A percentile compares a stretch with the other conserved stretches of the same genome.
phyloP scores from a whole-genome alignment of 2,329 filamentous ascomycete genomes.

The Helotiales sp. region DNA sequence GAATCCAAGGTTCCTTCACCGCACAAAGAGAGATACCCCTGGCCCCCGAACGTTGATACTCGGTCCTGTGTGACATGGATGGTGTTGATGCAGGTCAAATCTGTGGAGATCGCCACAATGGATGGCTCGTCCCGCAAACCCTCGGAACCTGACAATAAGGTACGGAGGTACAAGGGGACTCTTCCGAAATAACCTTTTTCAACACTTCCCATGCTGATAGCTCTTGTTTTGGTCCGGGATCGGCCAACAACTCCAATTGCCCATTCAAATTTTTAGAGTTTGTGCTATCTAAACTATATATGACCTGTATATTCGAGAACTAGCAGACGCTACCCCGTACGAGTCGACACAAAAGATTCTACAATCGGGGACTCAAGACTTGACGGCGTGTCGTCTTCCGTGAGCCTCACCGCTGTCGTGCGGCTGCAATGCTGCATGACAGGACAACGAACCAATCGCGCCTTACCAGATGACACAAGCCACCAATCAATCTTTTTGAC shows the following conservation, averaged over 20 bases:
- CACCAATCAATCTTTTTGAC: not conserved
- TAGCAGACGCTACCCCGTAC: not conserved
- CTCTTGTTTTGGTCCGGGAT: not conserved
- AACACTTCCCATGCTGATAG: not conserved
- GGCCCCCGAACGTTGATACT: not conserved
- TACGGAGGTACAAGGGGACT: not conserved
- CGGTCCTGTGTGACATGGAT: conserved; percentile 1
- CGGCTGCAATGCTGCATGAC: not conserved
- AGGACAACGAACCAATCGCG: conserved; percentile 1
- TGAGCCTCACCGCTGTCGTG: conserved; percentile 10
- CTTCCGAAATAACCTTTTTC: not conserved
- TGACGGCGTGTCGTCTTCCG: conserved; percentile 7
- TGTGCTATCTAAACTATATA: not conserved
- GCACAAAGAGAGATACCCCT: not conserved
- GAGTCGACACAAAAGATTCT: not conserved
- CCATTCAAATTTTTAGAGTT: not conserved
- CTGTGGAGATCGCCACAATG: not conserved
- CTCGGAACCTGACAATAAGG: too few relatives aligned
- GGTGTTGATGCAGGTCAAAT: not conserved
- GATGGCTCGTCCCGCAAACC: conserved; percentile 7
- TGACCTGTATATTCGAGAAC: too few relatives aligned
- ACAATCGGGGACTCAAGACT: not conserved
- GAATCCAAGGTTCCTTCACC: conserved; percentile 4
- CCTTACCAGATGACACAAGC: not conserved
- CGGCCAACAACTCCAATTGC: not conserved